Base-by-base conservation (phyloP, 192 early-diverging fungal species). In the Mortierella alpina region DNA sequence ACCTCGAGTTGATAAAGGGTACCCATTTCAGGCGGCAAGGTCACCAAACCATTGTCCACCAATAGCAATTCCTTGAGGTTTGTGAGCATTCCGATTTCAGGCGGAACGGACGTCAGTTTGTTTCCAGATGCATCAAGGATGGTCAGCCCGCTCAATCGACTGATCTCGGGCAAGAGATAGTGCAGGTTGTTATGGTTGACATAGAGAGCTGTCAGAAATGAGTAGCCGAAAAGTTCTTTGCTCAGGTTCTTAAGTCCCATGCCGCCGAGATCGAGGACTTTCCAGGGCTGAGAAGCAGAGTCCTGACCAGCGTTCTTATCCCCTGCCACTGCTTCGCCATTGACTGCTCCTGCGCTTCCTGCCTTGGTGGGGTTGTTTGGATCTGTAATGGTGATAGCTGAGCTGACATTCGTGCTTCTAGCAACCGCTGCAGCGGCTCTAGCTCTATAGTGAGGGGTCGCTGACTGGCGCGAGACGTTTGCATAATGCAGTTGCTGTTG, bases 181-280 rank as follows among this genome's bases (percentile, higher is more conserved):
- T 92, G 88, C 39, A 99, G 86, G 76, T 93, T 92, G 90, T 99
- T 99, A 88, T 99, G 95, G 80, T 96, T 98, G 80, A 99, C 85
- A 68, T 97, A 99, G 13, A 99, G 89, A 41, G 90, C 92, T 23
- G 96, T 98, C 54, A 99, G 85, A 82, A 98, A 98, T 4, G 70
- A 59, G 82, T 96, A 99, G 4, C 80, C 79, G 83, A 97, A 98
- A 56, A 98, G 75, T 46, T 89, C 86, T 44, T 83, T 68, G 18
- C 90, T 88, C 3, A 99, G 82, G 61, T 92, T 95, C 60, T 93
- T 92, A 23, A 99, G 89, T 6, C 86, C 91, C 96, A 99, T 97
- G 23, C 98, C 96, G 20, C 96, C 96, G 64, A 99, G 80, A 79
- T 99, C 98, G 23, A 99, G 82, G 13, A 89, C 88, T 0, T 92